Conservation (phyloP, 257 asterid genomes). For the Nemophila menziesii region DNA sequence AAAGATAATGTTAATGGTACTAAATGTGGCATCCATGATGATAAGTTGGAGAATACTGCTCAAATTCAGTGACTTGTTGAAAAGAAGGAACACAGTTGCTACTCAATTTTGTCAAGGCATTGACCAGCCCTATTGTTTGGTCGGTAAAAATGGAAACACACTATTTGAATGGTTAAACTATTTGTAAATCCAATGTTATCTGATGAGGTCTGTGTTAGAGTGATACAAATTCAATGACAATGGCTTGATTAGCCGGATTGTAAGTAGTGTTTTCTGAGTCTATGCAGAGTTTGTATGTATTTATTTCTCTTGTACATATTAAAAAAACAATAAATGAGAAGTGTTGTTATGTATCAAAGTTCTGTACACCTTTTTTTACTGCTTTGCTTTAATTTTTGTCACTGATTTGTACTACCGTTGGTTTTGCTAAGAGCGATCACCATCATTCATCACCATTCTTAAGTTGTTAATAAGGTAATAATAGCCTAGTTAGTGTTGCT, state of each 20-base stretch:
- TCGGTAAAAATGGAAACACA: not conserved
- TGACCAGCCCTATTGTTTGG: not conserved
- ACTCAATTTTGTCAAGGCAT: conserved; percentile 4
- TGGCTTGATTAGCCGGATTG: conserved; percentile 1
- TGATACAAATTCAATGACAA: not conserved
- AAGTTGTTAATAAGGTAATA: too few relatives aligned
- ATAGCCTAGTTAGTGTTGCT: too few relatives aligned
- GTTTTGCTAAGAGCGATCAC: too few relatives aligned
- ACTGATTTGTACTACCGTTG: too few relatives aligned
- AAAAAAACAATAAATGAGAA: not conserved
- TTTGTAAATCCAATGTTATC: not conserved
- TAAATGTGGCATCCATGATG: conserved; percentile 7
- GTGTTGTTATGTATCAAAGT: too few relatives aligned
- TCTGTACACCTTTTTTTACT: too few relatives aligned
- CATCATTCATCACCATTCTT: too few relatives aligned
- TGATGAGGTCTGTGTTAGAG: conserved; percentile 1
- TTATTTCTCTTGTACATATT: not conserved
- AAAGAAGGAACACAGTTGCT: conserved; percentile 2
- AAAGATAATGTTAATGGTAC: not conserved
- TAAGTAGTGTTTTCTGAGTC: not conserved
- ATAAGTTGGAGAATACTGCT: conserved; percentile 2
- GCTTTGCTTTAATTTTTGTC: too few relatives aligned
- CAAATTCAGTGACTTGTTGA: conserved; percentile 3
- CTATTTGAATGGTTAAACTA: not conserved
- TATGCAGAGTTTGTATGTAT: not conserved